A percentile compares a stretch with the other conserved stretches of the same genome.
phyloP scores from a whole-genome alignment of 1,284 basidiomycete genomes.

The Puccinia hordei region DNA sequence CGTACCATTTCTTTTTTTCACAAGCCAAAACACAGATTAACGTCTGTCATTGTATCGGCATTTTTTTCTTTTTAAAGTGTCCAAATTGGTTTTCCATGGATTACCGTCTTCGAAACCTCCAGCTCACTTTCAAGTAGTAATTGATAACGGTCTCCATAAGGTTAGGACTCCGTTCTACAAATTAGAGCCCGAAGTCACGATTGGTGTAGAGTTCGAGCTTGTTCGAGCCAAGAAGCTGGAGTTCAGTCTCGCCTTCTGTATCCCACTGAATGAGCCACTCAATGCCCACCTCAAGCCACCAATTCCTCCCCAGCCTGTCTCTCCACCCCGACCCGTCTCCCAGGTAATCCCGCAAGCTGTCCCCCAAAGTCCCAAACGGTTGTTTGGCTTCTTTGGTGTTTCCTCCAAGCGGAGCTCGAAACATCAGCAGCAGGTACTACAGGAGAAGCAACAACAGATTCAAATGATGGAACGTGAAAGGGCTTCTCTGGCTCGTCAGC shows the following conservation, averaged over 20 bases:
- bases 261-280: conserved; percentile 37
- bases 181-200: conserved; percentile 35
- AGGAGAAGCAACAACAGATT: conserved; percentile 17
- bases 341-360: conserved; percentile 4
- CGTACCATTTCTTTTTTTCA: too few relatives aligned
- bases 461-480: conserved; percentile 18
- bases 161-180: conserved; percentile 39
- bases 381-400: conserved; percentile 42
- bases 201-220: conserved; percentile 46
- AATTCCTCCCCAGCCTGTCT: conserved; percentile 5
- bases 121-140: conserved; percentile 39
- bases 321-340: conserved; percentile 14
- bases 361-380: conserved; percentile 29
- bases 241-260: conserved; percentile 40
- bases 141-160: conserved; percentile 48
- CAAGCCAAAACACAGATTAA: background rate
- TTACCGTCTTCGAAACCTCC: conserved; percentile 19
- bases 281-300: conserved; percentile 47
- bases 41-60: background rate
- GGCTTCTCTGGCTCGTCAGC: background rate
- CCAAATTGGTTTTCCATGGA: conserved; percentile 34
- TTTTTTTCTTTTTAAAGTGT: conserved; percentile 9
- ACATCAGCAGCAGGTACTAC: conserved; percentile 23
- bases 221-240: conserved; percentile 45
- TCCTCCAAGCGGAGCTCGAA: conserved; percentile 31